A percentile compares a stretch with the other conserved stretches of the same genome.
These are phyloP conservation scores for Thelonectria blattea DNA, from an alignment of 2,329 filamentous ascomycete species.

Conservation along the genomic window DNA sequence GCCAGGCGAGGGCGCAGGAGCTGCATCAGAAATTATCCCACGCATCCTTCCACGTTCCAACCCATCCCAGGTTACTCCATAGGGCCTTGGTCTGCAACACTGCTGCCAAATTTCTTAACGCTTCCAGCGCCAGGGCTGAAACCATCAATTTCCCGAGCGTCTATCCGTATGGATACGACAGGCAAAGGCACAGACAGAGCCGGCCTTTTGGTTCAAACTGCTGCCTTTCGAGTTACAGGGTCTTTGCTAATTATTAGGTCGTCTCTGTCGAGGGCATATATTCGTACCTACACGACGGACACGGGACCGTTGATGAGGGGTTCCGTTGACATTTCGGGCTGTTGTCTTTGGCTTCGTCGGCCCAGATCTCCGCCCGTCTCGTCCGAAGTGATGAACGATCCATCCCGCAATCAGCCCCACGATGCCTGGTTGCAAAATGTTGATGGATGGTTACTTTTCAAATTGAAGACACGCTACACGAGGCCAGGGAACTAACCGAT, in stretches of 20 bases:
- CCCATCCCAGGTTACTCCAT: not conserved
- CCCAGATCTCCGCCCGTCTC: slow-evolving; percentile 19
- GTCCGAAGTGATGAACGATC: slow-evolving; percentile 3
- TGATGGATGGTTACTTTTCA: too few species aligned
- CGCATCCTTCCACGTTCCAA: slow-evolving; percentile 17
- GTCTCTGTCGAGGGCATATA: too few species aligned
- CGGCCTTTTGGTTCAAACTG: not conserved
- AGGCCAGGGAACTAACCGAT: not conserved
- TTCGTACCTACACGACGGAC: not conserved
- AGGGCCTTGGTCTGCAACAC: not conserved
- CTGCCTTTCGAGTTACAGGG: not conserved
- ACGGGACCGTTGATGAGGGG: not conserved
- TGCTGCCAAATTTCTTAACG: not conserved
- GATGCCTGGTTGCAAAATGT: not conserved
- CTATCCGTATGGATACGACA: not conserved
- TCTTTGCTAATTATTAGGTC: not conserved
- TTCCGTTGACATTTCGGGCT: not conserved
- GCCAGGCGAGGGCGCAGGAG: not conserved
- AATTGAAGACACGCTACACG: too few species aligned
- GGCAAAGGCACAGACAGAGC: not conserved
- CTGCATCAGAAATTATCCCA: slow-evolving; percentile 17
- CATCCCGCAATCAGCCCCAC: slow-evolving; percentile 7
- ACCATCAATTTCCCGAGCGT: not conserved
- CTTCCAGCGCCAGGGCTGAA: not conserved
- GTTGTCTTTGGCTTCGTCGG: not conserved